Base-by-base conservation (phyloP, 1,284 basidiomycete genomes). In the Clitocybe nebularis region DNA sequence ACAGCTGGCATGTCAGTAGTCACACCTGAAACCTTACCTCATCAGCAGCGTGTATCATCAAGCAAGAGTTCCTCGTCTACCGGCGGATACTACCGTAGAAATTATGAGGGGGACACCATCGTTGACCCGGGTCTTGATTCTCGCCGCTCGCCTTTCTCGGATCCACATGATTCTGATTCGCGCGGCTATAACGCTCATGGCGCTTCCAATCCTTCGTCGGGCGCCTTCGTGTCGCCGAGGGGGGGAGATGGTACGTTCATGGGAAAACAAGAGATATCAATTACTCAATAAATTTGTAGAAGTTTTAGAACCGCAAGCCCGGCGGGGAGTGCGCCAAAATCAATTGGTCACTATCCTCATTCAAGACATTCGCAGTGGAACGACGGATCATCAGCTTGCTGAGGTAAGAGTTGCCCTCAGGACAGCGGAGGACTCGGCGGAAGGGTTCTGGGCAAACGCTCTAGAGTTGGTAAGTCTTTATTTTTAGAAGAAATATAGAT, bases 391-490 rank as follows among this genome's bases (percentile, higher is more conserved):
- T 42, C 73, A 79, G 49, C 67, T 88, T 9, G 79, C 78, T 0
- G 85, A 89, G 56, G 72, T 88, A 14, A 72, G 63, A 20, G 71
- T 87, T 14, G 74, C 72, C 7, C 59, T 88, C 23, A 71, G 59
- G 49, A 53, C 57, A 5, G 63, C 67, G 5, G 69, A 75, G 26
- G 60, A 70, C 36, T 59, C 64, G 6, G 68, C 68, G 22, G 76
- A 74, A 47, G 78, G 78, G 3, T 83, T 72, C 53, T 87, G 84
- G 82, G 82, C 77, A 7, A 76, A 84, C 55, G 81, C 83, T 1
- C 67, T 72, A 47, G 77, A 84, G 17, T 65, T 88, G 14, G 72
- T 74, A 46, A 47, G 69, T 57, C 30, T 32, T n/a, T n/a, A n/a
- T n/a, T n/a, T n/a, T n/a, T n/a, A n/a, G n/a, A n/a, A n/a, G n/a